Evolutionary conservation across 2,329 filamentous ascomycete genomes (phyloP), one percentile per base, ranked within the genome.

Genomic region (Colletotrichum eleusines): DNA sequence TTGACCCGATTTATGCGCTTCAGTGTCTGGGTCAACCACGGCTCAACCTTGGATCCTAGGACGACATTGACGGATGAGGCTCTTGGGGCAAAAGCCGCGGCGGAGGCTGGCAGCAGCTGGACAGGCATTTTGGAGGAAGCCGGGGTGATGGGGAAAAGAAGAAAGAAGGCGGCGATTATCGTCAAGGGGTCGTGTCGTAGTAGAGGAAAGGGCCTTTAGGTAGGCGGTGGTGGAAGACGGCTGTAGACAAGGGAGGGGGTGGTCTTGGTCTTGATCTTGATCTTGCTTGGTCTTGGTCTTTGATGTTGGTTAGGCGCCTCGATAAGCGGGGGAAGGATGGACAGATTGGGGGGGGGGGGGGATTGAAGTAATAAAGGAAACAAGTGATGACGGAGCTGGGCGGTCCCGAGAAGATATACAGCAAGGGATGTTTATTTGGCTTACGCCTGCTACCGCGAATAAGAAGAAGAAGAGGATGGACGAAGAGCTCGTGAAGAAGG

Each of bases 1-100:
- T 98, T 99, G 77, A 98, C 91, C 76, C 93, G 90, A 87, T 97
- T 98, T 85, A 98, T 94, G 81, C 96, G 91, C 88, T 98, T 98
- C 78, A 99, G 87, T 14, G 95, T 97, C 80, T 95, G 93, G 44
- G 96, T 99, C 82, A 98, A 88, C 96, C 96, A 99, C 71, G 94
- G 93, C 84, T 98, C 95, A 78, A 97, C 90, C 85, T 96, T 97
- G 80, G 92, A 92, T 78, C 91, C 93, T 77, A 99, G 87, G 72
- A 99, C 96, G 76, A 99, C 94, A 80, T 97, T 98, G 81, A 97
- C 95, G 33, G 94, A 94, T 59, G 94, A 94, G 71, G 89, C 88
- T 78, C 96, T 90, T 76, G 95, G 95, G 77, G 95, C 95, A 86
- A 98, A 99, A 78, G 96, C 95, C 73, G 95, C 94, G 75, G 96